Base-by-base conservation (phyloP, 192 early-diverging fungal genomes). In the Phlyctochytrium bullatum region DNA sequence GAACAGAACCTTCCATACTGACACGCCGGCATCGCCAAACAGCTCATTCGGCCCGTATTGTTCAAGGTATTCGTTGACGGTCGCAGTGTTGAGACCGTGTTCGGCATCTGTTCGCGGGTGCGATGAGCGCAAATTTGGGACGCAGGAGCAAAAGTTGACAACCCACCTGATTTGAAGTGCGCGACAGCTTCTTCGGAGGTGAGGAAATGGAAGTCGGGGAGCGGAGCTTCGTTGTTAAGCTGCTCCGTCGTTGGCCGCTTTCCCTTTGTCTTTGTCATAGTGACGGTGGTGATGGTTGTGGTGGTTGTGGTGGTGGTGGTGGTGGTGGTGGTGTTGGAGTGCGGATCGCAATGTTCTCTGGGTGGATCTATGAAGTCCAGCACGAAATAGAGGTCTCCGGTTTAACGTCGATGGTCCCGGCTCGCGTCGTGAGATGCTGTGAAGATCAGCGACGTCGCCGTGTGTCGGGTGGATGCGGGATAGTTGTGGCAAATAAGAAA, bases 1-100 rank as follows among this genome's bases (percentile, higher is more conserved):
- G 29, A 76, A 47, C 10, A 76, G 71, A 16, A 76, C 75, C 3
- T 76, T 75, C 4, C 59, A 58, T 1, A 62, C 57, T 3, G 75
- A 79, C 1, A 66, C 29, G 24, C 67, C 76, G 12, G 40, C 52
- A 28, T 68, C 71, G 25, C 47, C 50, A 25, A 62, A 63, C 1
- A 76, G 57, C 23, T 32, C 53, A 52, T 76, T 76, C 52, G 71
- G 62, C 14, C 73, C 69, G 35, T 71, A 67, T 25, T 52, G n/a
- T 0, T 34, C 28, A 52, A 71, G 36, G 24, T 52, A 30, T 12
- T 20, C 6, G 2, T n/a, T 24, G 52, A 32, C 69, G 12, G 32
- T 32, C 4, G 62, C 32, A 27, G 2, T 6, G 40, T 12, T 64
- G 28, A 71, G 62, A 30, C 62, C 62, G 27, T 66, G 30, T 20